Percentiles rank a stretch among this genome's conserved stretches.
Evolutionary conservation across 306 rosid genomes (phyloP).

Genomic region (Ceratonia siliqua): DNA sequence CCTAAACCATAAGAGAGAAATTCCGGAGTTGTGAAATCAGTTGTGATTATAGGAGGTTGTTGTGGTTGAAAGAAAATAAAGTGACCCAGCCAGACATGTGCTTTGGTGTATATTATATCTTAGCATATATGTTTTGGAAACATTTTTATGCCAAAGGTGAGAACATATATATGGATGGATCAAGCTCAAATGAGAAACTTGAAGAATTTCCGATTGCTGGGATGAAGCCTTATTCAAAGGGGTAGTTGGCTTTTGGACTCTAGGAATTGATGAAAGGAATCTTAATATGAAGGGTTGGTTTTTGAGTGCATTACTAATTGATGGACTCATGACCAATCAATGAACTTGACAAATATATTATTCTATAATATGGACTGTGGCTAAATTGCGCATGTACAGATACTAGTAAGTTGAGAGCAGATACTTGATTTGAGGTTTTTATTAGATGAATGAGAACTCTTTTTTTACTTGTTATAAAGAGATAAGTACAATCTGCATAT

Average conservation of each 20-base stretch:
- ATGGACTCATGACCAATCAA: background rate
- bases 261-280: too few relatives aligned
- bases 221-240: background rate
- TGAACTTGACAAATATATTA: slow-evolving; percentile 14
- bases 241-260: too few relatives aligned
- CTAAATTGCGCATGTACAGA: slow-evolving; percentile 23
- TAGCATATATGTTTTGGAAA: slow-evolving; percentile 9
- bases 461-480: background rate
- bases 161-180: slow-evolving; percentile 10
- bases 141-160: background rate
- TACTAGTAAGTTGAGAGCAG: slow-evolving; percentile 21
- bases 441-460: background rate
- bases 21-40: slow-evolving; percentile 7
- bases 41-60: slow-evolving; percentile 19
- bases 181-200: background rate
- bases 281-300: too few relatives aligned
- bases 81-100: background rate
- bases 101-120: background rate
- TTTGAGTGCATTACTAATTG: slow-evolving; percentile 22
- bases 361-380: slow-evolving; percentile 10
- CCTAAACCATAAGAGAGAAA: background rate
- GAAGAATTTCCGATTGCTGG: background rate
- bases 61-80: slow-evolving; percentile 9
- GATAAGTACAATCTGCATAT: too few relatives aligned
- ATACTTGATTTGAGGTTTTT: slow-evolving; percentile 5